Evolutionary conservation across 169 alveolate species (phyloP).

Genomic region (Cyclospora cayetanensis): DNA sequence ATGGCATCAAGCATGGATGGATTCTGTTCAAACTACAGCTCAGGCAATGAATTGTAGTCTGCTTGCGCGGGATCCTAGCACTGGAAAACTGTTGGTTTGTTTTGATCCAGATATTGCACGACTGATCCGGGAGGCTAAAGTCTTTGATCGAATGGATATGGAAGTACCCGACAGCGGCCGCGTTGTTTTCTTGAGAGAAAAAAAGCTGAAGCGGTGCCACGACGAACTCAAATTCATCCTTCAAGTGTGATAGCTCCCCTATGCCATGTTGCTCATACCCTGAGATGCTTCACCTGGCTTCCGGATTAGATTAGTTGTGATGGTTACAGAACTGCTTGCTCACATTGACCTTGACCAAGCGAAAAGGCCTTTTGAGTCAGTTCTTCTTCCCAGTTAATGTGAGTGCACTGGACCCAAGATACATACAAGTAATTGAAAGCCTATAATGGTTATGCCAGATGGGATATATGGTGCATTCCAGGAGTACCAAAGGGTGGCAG

Average conservation of each 20-base stretch:
- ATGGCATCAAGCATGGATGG: slow-evolving; percentile 92
- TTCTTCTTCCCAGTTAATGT: not conserved
- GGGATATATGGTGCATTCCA: slow-evolving; percentile 79
- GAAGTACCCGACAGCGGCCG: slow-evolving; percentile 95
- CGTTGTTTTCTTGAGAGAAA: slow-evolving; percentile 93
- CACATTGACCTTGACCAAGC: no score
- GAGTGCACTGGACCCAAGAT: no score
- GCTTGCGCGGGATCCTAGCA: slow-evolving; percentile 89
- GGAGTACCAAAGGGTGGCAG: slow-evolving; percentile 93
- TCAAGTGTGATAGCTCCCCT: slow-evolving; percentile 32
- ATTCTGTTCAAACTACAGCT: slow-evolving; percentile 91
- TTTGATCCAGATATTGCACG: slow-evolving; percentile 92
- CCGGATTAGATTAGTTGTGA: no score
- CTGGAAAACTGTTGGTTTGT: slow-evolving; percentile 91
- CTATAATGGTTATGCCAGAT: no score
- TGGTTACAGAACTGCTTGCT: no score
- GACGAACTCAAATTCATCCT: slow-evolving; percentile 88
- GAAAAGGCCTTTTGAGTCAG: no score
- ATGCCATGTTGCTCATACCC: not conserved
- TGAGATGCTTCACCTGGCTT: no score
- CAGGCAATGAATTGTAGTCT: slow-evolving; percentile 93
- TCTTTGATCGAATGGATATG: slow-evolving; percentile 92
- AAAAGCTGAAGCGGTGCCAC: slow-evolving; percentile 91
- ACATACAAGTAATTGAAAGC: no score
- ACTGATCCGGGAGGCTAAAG: slow-evolving; percentile 94